Conservation (phyloP, 768 basidiomycete genomes). For the Hypholoma fasciculare region DNA sequence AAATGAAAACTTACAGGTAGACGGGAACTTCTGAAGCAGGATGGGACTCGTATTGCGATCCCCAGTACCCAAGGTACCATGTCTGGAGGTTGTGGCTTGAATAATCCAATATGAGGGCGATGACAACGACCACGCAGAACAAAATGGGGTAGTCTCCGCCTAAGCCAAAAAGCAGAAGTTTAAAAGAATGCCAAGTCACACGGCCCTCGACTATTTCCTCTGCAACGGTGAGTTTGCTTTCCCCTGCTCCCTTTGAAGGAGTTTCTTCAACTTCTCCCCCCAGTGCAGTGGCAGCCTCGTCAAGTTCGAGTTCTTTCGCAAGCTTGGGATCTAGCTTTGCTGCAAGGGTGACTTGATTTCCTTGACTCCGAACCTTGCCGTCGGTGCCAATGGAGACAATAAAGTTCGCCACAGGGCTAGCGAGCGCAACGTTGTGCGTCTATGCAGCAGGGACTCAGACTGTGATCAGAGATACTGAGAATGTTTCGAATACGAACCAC, state of each 20-base stretch:
- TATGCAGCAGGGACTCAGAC: conserved; percentile 8
- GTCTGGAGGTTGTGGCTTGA: conserved; percentile 29
- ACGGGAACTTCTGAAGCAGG: conserved; percentile 21
- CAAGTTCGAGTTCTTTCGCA: conserved; percentile 23
- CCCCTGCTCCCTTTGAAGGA: conserved; percentile 17
- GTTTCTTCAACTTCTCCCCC: conserved; percentile 9
- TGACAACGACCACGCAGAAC: conserved; percentile 29
- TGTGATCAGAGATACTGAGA: conserved; percentile 60
- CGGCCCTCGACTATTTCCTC: conserved; percentile 54
- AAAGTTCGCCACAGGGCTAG: conserved; percentile 50
- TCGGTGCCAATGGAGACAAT: conserved; percentile 53
- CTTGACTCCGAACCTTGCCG: conserved; percentile 49
- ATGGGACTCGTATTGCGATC: conserved; percentile 38
- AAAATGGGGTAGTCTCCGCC: conserved; percentile 32
- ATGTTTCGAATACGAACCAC: conserved; percentile 43
- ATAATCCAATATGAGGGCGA: conserved; percentile 25
- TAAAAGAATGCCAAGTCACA: conserved; percentile 26
- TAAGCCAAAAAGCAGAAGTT: conserved; percentile 34
- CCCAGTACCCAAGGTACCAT: conserved; percentile 48
- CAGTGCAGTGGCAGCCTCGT: conserved; percentile 19
- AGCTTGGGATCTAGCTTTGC: conserved; percentile 39
- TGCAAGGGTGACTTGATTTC: conserved; percentile 40
- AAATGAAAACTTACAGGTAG: neutral
- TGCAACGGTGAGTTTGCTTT: conserved; percentile 59
- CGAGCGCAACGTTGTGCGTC: conserved; percentile 51